Evolutionary conservation across 441 rosid genomes (phyloP).

Genomic region (Manihot esculenta): DNA sequence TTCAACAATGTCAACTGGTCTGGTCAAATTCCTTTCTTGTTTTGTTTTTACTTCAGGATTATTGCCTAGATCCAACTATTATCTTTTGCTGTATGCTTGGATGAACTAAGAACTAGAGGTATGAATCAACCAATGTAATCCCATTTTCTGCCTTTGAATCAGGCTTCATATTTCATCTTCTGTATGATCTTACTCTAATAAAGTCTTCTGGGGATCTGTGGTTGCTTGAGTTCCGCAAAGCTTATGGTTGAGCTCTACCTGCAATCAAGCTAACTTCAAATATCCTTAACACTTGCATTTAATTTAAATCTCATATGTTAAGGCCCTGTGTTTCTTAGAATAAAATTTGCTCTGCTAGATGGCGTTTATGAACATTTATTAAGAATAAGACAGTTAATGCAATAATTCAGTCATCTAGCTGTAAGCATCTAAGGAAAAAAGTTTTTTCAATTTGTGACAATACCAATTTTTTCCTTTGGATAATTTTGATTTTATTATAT

Average conservation of each 20-base stretch:
- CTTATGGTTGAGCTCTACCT: background rate
- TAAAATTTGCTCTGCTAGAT: too few species aligned
- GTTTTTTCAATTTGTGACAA: too few species aligned
- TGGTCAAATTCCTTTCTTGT: background rate
- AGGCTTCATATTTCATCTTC: background rate
- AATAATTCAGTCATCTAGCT: too few species aligned
- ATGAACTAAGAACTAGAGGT: background rate
- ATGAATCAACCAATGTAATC: background rate
- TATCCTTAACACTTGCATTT: too few species aligned
- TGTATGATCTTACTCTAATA: background rate
- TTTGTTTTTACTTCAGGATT: background rate
- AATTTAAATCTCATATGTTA: too few species aligned
- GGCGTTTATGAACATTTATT: too few species aligned
- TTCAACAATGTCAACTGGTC: conserved; percentile 7
- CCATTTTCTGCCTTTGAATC: background rate
- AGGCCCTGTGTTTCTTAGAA: too few species aligned
- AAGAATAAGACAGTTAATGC: too few species aligned
- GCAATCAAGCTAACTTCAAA: background rate
- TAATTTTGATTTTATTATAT: background rate
- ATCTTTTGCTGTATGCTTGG: background rate
- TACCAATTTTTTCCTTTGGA: background rate
- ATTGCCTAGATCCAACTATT: background rate
- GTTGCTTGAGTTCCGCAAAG: background rate
- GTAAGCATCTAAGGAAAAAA: too few species aligned
- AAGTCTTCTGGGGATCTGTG: background rate